Base-by-base conservation (phyloP, 768 basidiomycete species). In the Harrya chromipes region DNA sequence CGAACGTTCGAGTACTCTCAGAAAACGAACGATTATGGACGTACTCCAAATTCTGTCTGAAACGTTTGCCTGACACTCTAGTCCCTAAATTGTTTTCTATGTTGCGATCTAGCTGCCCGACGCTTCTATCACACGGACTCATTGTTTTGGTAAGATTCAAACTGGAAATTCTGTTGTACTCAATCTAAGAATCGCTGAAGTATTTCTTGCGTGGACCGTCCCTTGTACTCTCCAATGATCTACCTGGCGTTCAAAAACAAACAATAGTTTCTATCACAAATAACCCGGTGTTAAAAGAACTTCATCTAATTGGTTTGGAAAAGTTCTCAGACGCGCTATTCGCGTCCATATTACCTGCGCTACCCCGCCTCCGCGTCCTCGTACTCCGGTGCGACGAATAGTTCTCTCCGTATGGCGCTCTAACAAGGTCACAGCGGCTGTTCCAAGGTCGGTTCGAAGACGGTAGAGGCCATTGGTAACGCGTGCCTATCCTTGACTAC, bases 201-300 rank as follows among this genome's bases (percentile, higher is more conserved):
- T 74, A 82, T 61, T 81, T 87, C 58, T 54, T 86, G 29, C 76
- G 81, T 14, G 83, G 85, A 0, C 58, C 71, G 10, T 70, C 74
- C 1, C 62, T 87, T 37, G 54, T 65, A 2, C 70, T 87, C 21
- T 72, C 73, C 11, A 69, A 66, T 34, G 73, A 74, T 19, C 56
- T 85, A 19, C 75, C 82, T 4, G 81, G 79, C 11, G 78, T 86
- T 5, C 72, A 68, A 35, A 72, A 68, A 46, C 67, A 65, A 47
- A 84, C 84, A 0, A 69, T 87, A 8, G 45, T 61, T 3, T 77
- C 74, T 10, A 65, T 85, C 19, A 20, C 33, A n/a, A 55, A 55
- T 4, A 59, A 59, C 12, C 17, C 43, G 4, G 55, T 59, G 1
- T 67, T 84, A 16, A 74, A 64, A 17, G 74, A 76, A 39, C 71